Conservation (phyloP, 202 grass and related monocot genomes). For the Musa balbisiana region DNA sequence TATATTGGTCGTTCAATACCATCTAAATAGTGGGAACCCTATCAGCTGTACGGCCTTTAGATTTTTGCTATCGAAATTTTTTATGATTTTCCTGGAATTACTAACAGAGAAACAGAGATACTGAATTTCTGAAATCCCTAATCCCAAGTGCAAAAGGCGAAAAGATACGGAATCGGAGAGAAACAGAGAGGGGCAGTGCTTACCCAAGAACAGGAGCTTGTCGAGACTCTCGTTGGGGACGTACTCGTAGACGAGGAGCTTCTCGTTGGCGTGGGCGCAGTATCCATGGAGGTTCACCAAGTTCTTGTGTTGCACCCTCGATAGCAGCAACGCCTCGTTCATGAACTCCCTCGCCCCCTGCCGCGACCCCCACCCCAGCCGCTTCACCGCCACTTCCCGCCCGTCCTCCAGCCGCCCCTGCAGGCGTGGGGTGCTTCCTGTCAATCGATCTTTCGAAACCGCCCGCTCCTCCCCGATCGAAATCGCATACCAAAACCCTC, state of each 20-base stretch:
- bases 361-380: conserved; percentile 47
- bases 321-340: conserved; percentile 85
- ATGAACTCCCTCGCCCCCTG: conserved; percentile 63
- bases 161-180: neutral
- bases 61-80: neutral
- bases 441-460: neutral
- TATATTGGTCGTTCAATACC: too few relatives aligned
- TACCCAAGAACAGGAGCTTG: conserved; percentile 79
- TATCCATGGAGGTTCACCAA: conserved; percentile 76
- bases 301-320: conserved; percentile 81
- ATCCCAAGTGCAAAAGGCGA: neutral
- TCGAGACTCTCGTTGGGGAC: conserved; percentile 92
- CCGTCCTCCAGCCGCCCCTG: conserved; percentile 51
- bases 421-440: neutral
- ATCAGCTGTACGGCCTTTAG: too few relatives aligned
- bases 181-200: conserved; percentile 6
- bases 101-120: too few relatives aligned
- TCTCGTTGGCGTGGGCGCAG: conserved; percentile 49
- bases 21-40: too few relatives aligned
- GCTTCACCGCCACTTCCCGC: conserved; percentile 88
- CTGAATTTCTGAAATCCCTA: neutral
- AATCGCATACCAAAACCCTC: neutral
- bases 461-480: neutral
- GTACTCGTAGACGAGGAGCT: conserved; percentile 97
- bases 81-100: neutral